phyloP scores from a whole-genome alignment of 2,329 filamentous ascomycete species.

The Mariannaea elegans region DNA sequence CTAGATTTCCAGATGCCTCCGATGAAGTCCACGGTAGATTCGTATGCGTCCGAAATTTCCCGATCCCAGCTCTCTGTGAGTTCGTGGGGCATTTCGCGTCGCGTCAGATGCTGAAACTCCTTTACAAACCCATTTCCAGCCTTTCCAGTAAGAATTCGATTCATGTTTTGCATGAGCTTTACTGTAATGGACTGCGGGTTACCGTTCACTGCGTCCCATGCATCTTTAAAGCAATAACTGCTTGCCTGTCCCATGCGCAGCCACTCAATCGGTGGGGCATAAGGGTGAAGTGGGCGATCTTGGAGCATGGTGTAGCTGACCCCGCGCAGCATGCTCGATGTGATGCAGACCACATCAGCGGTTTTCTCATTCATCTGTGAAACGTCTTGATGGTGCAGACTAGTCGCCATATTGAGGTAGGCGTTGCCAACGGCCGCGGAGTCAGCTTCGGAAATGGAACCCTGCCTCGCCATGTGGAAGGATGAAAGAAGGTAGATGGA shows the following conservation, averaged over 20 bases:
- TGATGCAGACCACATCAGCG: conserved; percentile 28
- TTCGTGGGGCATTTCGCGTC: conserved; percentile 23
- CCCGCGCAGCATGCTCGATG: conserved; percentile 28
- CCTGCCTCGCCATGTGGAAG: conserved; percentile 27
- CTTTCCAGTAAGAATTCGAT: conserved; percentile 21
- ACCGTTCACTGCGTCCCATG: conserved; percentile 14
- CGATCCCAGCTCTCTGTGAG: conserved; percentile 25
- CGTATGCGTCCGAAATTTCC: conserved; percentile 25
- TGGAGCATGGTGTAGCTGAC: conserved; percentile 29
- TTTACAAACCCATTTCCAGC: background rate
- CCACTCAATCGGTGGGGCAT: conserved; percentile 33
- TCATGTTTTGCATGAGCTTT: conserved; percentile 17
- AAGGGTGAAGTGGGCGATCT: conserved; percentile 25
- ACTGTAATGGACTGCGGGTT: conserved; percentile 15
- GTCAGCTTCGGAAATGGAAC: background rate
- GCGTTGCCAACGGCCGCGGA: conserved; percentile 7
- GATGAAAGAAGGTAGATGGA: conserved; percentile 26
- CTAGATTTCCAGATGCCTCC: conserved; percentile 28
- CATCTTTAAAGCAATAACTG: conserved; percentile 25
- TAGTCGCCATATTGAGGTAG: conserved; percentile 30
- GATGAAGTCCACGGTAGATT: conserved; percentile 27
- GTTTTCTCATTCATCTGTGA: conserved; percentile 22
- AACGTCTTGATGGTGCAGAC: conserved; percentile 28
- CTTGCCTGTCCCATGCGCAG: conserved; percentile 31
- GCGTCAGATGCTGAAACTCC: conserved; percentile 20